phyloP scores from a whole-genome alignment of 352 stramenopile genomes.

The Globisporangium barbulae region DNA sequence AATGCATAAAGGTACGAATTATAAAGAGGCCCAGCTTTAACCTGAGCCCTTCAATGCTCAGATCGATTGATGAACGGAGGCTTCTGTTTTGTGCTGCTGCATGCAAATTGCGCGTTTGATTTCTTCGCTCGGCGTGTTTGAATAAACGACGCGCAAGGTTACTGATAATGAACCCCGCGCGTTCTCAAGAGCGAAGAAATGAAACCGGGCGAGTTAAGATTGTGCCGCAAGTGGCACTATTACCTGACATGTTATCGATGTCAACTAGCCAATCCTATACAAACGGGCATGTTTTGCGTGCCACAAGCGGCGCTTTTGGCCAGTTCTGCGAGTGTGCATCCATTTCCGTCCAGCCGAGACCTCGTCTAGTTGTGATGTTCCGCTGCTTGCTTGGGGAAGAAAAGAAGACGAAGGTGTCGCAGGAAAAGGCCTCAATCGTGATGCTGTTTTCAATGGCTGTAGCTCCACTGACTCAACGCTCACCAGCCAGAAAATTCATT shows the following conservation, averaged over 20 bases:
- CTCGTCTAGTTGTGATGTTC: background rate
- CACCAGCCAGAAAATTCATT: background rate
- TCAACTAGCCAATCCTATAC: background rate
- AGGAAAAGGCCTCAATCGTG: background rate
- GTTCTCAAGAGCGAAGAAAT: background rate
- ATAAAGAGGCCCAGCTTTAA: slow-evolving; percentile 1
- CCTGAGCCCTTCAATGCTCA: background rate
- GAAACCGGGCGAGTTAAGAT: background rate
- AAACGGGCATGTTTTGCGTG: background rate
- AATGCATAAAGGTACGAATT: background rate
- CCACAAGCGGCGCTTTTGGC: background rate
- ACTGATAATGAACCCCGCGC: slow-evolving; percentile 1
- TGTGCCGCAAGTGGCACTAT: background rate
- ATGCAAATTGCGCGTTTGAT: slow-evolving; percentile 4
- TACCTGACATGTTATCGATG: too few relatives aligned
- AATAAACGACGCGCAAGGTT: slow-evolving; percentile 1
- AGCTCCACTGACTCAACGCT: slow-evolving; percentile 2
- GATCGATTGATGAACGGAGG: background rate
- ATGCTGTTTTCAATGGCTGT: background rate
- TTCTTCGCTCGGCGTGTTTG: slow-evolving; percentile 7
- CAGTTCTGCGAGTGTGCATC: background rate
- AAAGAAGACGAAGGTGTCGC: slow-evolving; percentile 5
- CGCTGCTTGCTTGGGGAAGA: background rate
- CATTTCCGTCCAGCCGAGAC: background rate
- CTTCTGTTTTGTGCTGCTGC: background rate